A percentile compares a stretch with the other conserved stretches of the same genome.
Conservation (phyloP, 495 filamentous ascomycete genomes). For the Penicillium coprophilum region DNA sequence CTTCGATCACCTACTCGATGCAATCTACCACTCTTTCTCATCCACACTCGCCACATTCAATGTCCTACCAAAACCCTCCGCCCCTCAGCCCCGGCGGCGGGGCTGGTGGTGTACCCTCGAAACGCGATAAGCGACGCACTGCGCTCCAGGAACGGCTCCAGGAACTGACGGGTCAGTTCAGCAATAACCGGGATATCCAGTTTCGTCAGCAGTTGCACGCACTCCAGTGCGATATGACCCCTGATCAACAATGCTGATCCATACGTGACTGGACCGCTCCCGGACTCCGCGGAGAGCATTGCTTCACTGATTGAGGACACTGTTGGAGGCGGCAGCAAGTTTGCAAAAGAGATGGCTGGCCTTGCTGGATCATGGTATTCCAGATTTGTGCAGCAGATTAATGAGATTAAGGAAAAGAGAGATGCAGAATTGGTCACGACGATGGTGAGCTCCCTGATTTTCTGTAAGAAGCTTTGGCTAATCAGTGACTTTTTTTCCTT, state of each 20-base stretch:
- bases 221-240: constrained; percentile 81
- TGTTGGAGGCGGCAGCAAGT: constrained; percentile 50
- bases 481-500: constrained; percentile 1
- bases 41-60: constrained; percentile 35
- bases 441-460: constrained; percentile 57
- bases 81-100: constrained; percentile 38
- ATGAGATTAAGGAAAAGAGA: constrained; percentile 77
- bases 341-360: constrained; percentile 57
- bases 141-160: constrained; percentile 72
- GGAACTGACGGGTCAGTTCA: constrained; percentile 70
- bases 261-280: constrained; percentile 68
- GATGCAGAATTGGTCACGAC: constrained; percentile 75
- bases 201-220: constrained; percentile 88
- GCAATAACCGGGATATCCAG: constrained; percentile 74
- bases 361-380: constrained; percentile 78
- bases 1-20: constrained; percentile 13
- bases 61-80: constrained; percentile 5
- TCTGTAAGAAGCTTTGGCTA: not conserved
- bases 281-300: constrained; percentile 67
- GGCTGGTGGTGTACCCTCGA: constrained; percentile 54
- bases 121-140: constrained; percentile 86
- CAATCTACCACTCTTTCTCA: constrained; percentile 41
- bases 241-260: constrained; percentile 81
- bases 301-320: constrained; percentile 60
- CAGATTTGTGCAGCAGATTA: constrained; percentile 78